A percentile compares a stretch with the other conserved stretches of the same genome.
Evolutionary conservation across 23 red algal species (phyloP).

Genomic region (Pyropia haitanensis): DNA sequence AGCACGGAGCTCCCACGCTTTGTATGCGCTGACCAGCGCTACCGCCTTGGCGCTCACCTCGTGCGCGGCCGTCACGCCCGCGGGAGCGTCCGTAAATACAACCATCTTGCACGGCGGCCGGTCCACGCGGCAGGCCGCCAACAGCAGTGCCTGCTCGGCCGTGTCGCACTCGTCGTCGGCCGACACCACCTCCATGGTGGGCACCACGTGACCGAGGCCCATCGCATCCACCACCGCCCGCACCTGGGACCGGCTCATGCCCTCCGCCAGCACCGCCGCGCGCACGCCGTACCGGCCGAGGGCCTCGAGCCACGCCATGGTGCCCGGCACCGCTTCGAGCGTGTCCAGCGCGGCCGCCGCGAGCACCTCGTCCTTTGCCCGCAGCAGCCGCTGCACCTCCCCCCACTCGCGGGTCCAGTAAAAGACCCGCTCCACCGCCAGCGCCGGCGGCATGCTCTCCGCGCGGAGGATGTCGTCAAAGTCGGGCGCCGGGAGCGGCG

Average conservation of each 20-base stretch:
- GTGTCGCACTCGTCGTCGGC: constrained; percentile 75
- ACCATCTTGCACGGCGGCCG: constrained; percentile 80
- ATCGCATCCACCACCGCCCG: constrained; percentile 24
- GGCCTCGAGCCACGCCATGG: constrained; percentile 46
- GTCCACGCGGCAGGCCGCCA: constrained; percentile 49
- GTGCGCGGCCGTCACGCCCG: constrained; percentile 73
- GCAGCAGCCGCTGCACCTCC: constrained; percentile 65
- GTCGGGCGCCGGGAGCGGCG: constrained; percentile 17
- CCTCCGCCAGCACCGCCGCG: constrained; percentile 5
- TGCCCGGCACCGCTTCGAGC: constrained; percentile 21
- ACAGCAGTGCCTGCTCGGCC: constrained; percentile 58
- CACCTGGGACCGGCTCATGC: too few species aligned
- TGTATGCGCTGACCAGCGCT: constrained; percentile 61
- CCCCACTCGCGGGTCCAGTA: constrained; percentile 83
- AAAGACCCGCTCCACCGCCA: constrained; percentile 62
- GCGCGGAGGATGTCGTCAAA: constrained; percentile 58
- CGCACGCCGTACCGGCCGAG: constrained; percentile 55
- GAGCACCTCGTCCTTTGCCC: constrained; percentile 69
- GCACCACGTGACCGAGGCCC: constrained; percentile 43
- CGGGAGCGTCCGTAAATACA: constrained; percentile 71
- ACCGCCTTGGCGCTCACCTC: constrained; percentile 68
- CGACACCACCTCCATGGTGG: constrained; percentile 25
- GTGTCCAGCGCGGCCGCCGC: constrained; percentile 3
- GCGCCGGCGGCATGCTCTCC: constrained; percentile 68
- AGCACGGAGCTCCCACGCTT: constrained; percentile 70